Evolutionary conservation across 2,329 filamentous ascomycete species (phyloP).

Genomic region (Fusarium sp.): DNA sequence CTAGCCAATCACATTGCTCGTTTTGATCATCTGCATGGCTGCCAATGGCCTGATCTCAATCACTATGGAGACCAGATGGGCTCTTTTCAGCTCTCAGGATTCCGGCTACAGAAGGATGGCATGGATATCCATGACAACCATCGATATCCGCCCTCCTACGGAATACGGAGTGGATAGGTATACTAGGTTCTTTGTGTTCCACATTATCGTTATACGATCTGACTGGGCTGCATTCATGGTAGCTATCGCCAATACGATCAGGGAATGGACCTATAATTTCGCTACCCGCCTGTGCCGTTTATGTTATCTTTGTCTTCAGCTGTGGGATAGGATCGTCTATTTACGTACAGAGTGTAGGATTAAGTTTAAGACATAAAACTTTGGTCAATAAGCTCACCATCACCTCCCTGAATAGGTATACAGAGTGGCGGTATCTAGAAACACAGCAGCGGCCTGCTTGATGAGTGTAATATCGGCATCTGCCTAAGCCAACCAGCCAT

Average conservation of each 20-base stretch:
- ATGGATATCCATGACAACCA: background rate
- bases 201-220: background rate
- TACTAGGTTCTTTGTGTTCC: background rate
- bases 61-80: conserved; percentile 20
- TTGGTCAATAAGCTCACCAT: background rate
- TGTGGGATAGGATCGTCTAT: background rate
- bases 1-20: conserved; percentile 6
- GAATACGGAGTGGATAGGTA: background rate
- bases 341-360: background rate
- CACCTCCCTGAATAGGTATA: background rate
- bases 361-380: background rate
- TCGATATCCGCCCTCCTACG: background rate
- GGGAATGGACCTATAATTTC: background rate
- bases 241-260: background rate
- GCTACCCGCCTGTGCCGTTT: background rate
- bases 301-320: background rate
- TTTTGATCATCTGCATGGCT: conserved; percentile 20
- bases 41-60: conserved; percentile 24
- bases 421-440: background rate
- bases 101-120: background rate
- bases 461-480: background rate
- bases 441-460: background rate
- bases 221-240: background rate
- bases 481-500: background rate
- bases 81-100: background rate